A percentile compares a stretch with the other conserved stretches of the same genome.
phyloP scores from a whole-genome alignment of 805 yeast genomes.

The Zygotorulaspora chibaensis region DNA sequence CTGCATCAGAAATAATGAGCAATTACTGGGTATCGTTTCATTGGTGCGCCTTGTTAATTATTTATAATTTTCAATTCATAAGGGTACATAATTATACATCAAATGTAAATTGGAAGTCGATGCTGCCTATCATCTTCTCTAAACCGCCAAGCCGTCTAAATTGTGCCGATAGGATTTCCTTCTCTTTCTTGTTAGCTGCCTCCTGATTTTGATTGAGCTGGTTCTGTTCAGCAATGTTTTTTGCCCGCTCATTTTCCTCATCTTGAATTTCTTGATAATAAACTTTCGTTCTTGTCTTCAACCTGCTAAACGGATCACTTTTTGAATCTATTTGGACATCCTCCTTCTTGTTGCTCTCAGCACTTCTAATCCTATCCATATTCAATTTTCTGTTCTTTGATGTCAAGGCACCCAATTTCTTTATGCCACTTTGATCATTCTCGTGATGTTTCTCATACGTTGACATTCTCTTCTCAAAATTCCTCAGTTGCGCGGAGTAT shows the following conservation, averaged over 20 bases:
- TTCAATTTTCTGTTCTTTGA: constrained; percentile 82
- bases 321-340: constrained; percentile 36
- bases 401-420: constrained; percentile 64
- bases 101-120: constrained; percentile 41
- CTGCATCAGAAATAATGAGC: background rate
- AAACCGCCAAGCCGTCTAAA: constrained; percentile 56
- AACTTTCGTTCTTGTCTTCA: constrained; percentile 81
- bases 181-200: constrained; percentile 44
- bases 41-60: background rate
- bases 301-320: constrained; percentile 83
- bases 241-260: constrained; percentile 56
- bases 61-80: background rate
- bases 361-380: constrained; percentile 69
- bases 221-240: constrained; percentile 48
- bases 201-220: constrained; percentile 38
- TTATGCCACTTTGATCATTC: constrained; percentile 38
- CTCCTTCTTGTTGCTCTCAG: constrained; percentile 60
- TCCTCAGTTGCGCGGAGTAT: constrained; percentile 46
- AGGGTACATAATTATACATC: constrained; percentile 20
- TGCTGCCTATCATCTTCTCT: constrained; percentile 45
- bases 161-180: constrained; percentile 44
- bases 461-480: constrained; percentile 38
- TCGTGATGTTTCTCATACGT: constrained; percentile 38
- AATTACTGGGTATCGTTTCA: background rate
- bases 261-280: constrained; percentile 59